phyloP scores from a whole-genome alignment of 129 eudicot genomes.

The sunflower (Helianthus annuus) region DNA sequence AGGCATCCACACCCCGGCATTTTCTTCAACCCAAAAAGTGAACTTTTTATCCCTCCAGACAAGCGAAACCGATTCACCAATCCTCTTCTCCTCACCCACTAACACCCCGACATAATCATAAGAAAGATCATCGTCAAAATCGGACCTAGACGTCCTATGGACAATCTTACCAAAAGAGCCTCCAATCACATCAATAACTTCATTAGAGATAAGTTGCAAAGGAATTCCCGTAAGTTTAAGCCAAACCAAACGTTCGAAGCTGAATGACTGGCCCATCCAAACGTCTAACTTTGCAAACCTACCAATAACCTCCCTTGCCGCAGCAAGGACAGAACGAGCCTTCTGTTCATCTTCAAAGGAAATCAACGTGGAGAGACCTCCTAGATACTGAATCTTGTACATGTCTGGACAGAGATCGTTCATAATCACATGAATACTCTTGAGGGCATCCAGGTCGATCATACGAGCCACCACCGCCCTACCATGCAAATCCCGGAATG shows the following conservation, averaged over 20 bases:
- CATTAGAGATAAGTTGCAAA: background rate
- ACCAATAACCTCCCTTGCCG: background rate
- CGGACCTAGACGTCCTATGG: background rate
- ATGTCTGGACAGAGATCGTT: background rate
- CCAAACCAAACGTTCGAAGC: background rate
- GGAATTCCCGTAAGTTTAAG: background rate
- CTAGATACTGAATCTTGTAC: background rate
- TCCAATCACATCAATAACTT: no score
- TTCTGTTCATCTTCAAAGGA: background rate
- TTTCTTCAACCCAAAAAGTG: no score
- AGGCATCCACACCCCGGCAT: no score
- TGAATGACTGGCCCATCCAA: background rate
- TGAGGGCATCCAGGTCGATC: background rate
- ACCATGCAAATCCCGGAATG: background rate
- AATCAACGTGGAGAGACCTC: background rate
- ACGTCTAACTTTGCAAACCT: background rate
- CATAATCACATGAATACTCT: background rate
- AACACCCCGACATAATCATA: background rate
- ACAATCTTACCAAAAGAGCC: background rate
- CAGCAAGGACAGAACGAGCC: background rate
- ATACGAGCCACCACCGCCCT: background rate
- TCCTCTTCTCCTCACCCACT: no score
- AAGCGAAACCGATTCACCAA: no score
- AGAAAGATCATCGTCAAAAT: background rate
- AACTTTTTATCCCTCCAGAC: no score